A percentile compares a stretch with the other conserved stretches of the same genome.
Conservation (phyloP, 106 monocot genomes). For the Iris macrosiphon region DNA sequence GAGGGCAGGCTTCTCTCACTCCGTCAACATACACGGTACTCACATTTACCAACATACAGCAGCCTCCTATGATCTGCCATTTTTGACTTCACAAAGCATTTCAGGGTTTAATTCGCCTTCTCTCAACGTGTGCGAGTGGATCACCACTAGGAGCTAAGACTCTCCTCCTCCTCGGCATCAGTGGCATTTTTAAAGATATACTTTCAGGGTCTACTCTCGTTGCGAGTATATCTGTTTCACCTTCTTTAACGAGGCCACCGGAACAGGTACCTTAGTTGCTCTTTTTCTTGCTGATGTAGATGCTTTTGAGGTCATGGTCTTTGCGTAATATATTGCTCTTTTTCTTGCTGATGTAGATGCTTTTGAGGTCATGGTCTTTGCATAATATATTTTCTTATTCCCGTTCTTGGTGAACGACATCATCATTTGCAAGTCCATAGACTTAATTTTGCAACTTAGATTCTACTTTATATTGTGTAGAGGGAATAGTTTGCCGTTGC, state of each 20-base stretch:
- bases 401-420: not conserved
- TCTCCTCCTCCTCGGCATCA: conserved; percentile 88
- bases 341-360: too few species aligned
- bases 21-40: conserved; percentile 86
- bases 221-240: conserved; percentile 66
- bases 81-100: conserved; percentile 2
- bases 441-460: too few species aligned
- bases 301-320: too few species aligned
- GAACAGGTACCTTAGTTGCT: conserved; percentile 59
- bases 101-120: conserved; percentile 90
- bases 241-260: conserved; percentile 88
- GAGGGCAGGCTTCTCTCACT: conserved; percentile 88
- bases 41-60: not conserved
- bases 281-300: not conserved
- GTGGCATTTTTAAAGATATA: conserved; percentile 86
- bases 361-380: too few species aligned
- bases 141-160: conserved; percentile 83
- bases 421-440: too few species aligned
- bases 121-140: conserved; percentile 96
- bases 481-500: too few species aligned
- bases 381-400: too few species aligned
- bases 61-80: not conserved
- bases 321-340: too few species aligned
- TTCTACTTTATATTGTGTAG: too few species aligned
- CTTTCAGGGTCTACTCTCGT: conserved; percentile 82